Conservation (phyloP, 2,329 filamentous ascomycete species). For the Bipolaris gigantea region DNA sequence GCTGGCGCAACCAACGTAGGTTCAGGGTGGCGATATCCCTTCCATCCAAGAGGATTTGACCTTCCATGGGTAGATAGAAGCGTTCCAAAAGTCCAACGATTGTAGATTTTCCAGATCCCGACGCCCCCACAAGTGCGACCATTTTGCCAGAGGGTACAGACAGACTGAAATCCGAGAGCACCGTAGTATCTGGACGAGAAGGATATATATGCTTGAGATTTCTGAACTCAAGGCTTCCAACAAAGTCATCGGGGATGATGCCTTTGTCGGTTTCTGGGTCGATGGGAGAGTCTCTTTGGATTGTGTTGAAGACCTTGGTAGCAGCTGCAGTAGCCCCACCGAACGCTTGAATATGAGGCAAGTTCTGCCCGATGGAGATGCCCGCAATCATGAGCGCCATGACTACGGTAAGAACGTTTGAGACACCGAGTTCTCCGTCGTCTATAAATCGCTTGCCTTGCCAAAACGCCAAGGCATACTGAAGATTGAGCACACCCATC, state of each 20-base stretch:
- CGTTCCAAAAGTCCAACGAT: constrained; percentile 91
- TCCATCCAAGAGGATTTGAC: constrained; percentile 78
- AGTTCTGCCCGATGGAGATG: constrained; percentile 74
- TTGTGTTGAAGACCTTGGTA: constrained; percentile 90
- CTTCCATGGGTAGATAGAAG: constrained; percentile 88
- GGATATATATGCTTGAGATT: constrained; percentile 93
- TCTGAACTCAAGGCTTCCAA: constrained; percentile 78
- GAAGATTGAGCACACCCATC: constrained; percentile 82
- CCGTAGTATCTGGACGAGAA: constrained; percentile 83
- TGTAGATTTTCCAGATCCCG: constrained; percentile 91
- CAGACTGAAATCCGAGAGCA: constrained; percentile 83
- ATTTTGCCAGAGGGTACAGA: constrained; percentile 85
- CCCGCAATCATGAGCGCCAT: constrained; percentile 92
- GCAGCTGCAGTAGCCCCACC: constrained; percentile 80
- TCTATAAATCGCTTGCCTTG: constrained; percentile 60
- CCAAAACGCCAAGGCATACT: constrained; percentile 55
- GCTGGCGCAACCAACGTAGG: constrained; percentile 85
- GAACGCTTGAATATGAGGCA: constrained; percentile 83
- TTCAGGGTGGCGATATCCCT: constrained; percentile 81
- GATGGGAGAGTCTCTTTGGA: constrained; percentile 82
- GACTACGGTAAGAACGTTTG: constrained; percentile 78
- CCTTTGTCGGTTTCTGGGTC: constrained; percentile 74
- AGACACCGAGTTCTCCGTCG: constrained; percentile 61
- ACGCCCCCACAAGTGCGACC: constrained; percentile 90
- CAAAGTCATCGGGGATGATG: constrained; percentile 69